Base-by-base conservation (phyloP, 164 flowering plant genomes). In the Nelumbo lutea region DNA sequence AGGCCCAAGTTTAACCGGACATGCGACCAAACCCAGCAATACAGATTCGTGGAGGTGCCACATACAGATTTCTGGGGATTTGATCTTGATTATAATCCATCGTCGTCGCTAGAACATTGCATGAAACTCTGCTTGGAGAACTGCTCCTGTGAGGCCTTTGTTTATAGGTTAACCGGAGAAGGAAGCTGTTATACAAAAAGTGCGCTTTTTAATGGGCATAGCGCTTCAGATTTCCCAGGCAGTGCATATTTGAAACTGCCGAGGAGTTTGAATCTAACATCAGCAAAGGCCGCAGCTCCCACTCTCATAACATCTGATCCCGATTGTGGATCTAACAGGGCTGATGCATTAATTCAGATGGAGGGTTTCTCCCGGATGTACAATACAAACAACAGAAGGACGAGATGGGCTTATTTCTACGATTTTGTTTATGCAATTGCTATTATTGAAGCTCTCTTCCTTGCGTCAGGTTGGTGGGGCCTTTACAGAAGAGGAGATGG, bases 1-100 rank as follows among this genome's bases (percentile, higher is more conserved):
- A 71, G 64, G 44, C 72, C 81, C 1, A 50, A 76, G 10, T 76
- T 75, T 51, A 61, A 68, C 8, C 45, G 15, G 8, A 44, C 74
- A 0, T 59, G 71, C 53, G 44, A 72, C 13, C 3, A 51, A 2
- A 15, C 10, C 2, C 55, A 61, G 10, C 4, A 53, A 15, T 14
- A 6, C 0, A 42, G 2, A n/a, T 77, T 71, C 56, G 39, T 70
- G 1, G 1, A 10, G 2, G 68, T 73, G 9, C 52, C 67, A 48
- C 65, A 73, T 3, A 13, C 14, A 2, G 14, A 53, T 53, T 53
- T 53, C 57, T 53, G 14, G 11, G 57, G 57, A 53, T 53, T 53
- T 53, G 15, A 53, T 15, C 57, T 11, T 11, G 57, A 53, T 11
- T 27, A 27, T 10, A 10, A 2, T 4, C 14, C 1, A 14, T 3